Base-by-base conservation (phyloP, 257 asterid genomes). In the Lavandula angustifolia region DNA sequence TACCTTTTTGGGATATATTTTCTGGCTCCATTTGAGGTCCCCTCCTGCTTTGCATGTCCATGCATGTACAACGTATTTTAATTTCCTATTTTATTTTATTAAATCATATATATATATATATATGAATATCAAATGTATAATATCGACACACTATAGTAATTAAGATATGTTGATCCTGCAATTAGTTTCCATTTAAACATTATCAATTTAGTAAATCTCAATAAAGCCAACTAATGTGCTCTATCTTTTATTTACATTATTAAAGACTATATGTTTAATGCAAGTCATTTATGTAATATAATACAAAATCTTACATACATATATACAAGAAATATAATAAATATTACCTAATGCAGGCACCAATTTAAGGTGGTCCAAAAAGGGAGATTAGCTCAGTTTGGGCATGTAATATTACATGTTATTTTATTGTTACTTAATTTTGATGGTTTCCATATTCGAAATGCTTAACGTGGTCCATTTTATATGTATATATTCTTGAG, bases 11-110 rank as follows among this genome's bases (percentile, higher is more conserved):
- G 70, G 75, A 68, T 46, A 64, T 53, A n/a, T 48, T 22, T 65
- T 54, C 55, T 69, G 51, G 34, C 60, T 62, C 64, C 52, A 34
- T 57, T 56, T 67, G 69, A 37, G 73, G 64, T 58, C 69, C 75
- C 78, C 75, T n/a, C 73, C 6, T 69, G 46, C 18, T 37, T 66
- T 62, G 62, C 82, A 69, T 78, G 66, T 35, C 57, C 48, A 46
- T 72, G 64, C 55, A 64, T 60, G 32, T 1, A 22, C 4, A 12
- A 2, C 64, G 9, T 59, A 40, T 38, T 18, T 22, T 6, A 0
- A 34, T 51, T 41, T 58, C 11, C 4, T 10, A 37, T 38, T 9
- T 51, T 9, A n/a, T n/a, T n/a, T n/a, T 22, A 0, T 22, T 22
- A 22, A 22, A 22, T 22, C 27, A 22, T 22, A 22, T 22, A 22